Evolutionary conservation across 306 rosid species (phyloP).

Genomic region (Carpinus fangiana): DNA sequence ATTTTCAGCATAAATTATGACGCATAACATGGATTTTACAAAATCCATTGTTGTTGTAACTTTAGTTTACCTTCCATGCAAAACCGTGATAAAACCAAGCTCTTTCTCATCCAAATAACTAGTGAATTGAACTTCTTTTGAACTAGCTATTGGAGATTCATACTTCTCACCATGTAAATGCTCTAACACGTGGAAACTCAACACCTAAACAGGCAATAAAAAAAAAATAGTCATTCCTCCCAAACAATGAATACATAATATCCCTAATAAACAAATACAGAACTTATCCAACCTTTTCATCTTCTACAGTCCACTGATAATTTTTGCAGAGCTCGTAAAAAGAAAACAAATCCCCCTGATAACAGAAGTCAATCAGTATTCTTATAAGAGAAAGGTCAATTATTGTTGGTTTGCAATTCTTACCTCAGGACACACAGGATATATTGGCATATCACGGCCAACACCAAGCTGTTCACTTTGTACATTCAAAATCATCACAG

Average conservation of each 20-base stretch:
- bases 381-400: slow-evolving; percentile 26
- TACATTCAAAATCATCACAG: slow-evolving; percentile 59
- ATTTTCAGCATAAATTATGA: background rate
- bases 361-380: slow-evolving; percentile 28
- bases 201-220: slow-evolving; percentile 55
- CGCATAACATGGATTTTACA: background rate
- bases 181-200: slow-evolving; percentile 54
- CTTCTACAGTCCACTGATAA: slow-evolving; percentile 86
- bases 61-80: slow-evolving; percentile 74
- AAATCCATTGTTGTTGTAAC: slow-evolving; percentile 8
- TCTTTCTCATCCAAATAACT: slow-evolving; percentile 55
- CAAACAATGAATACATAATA: background rate
- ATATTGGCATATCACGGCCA: slow-evolving; percentile 78
- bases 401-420: slow-evolving; percentile 19
- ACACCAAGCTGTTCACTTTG: slow-evolving; percentile 85
- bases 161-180: slow-evolving; percentile 41
- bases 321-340: slow-evolving; percentile 85
- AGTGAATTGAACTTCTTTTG: slow-evolving; percentile 47
- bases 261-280: background rate
- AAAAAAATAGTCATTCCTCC: slow-evolving; percentile 10
- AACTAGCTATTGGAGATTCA: slow-evolving; percentile 32
- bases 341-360: slow-evolving; percentile 81
- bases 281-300: slow-evolving; percentile 62
- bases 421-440: slow-evolving; percentile 86
- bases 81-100: slow-evolving; percentile 64